Percentiles rank a stretch among this genome's conserved stretches.
These are phyloP conservation scores for Pascua sp. DNA, from an alignment of 1,284 basidiomycete genomes.

Conservation along the genomic window DNA sequence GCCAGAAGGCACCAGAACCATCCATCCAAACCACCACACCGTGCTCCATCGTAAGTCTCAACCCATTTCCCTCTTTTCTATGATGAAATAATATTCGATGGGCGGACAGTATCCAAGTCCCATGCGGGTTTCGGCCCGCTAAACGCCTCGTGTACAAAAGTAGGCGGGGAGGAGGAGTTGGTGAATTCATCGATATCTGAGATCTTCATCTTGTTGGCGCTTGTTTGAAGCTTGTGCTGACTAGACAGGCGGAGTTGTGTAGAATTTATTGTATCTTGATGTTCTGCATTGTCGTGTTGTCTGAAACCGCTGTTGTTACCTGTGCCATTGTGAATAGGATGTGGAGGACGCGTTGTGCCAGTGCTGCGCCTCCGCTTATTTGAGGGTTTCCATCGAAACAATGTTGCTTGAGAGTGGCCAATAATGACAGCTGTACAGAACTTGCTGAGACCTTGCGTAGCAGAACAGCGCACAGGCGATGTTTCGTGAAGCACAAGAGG, in stretches of 20 bases:
- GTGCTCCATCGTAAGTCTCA: not conserved
- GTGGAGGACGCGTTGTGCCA: no score
- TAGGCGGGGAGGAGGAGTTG: slow-evolving; percentile 41
- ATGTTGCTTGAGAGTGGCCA: no score
- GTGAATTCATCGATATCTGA: slow-evolving; percentile 47
- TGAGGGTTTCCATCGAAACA: no score
- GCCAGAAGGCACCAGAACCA: not conserved
- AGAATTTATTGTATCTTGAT: no score
- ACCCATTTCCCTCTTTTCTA: not conserved
- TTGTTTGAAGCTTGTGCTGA: not conserved
- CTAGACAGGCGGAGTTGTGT: no score
- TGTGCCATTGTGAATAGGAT: not conserved
- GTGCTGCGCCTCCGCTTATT: no score
- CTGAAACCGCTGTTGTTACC: no score
- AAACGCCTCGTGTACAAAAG: slow-evolving; percentile 49
- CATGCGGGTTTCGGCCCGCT: slow-evolving; percentile 24
- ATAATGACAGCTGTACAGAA: no score
- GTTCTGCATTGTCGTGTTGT: not conserved
- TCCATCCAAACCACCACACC: not conserved
- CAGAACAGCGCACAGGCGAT: no score
- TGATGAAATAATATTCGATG: slow-evolving; percentile 43
- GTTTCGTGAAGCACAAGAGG: no score
- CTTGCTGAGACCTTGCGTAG: no score
- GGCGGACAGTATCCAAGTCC: slow-evolving; percentile 44
- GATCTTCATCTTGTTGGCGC: not conserved